Base-by-base conservation (phyloP, 805 yeast species). In the Teunomyces funiuensis region DNA sequence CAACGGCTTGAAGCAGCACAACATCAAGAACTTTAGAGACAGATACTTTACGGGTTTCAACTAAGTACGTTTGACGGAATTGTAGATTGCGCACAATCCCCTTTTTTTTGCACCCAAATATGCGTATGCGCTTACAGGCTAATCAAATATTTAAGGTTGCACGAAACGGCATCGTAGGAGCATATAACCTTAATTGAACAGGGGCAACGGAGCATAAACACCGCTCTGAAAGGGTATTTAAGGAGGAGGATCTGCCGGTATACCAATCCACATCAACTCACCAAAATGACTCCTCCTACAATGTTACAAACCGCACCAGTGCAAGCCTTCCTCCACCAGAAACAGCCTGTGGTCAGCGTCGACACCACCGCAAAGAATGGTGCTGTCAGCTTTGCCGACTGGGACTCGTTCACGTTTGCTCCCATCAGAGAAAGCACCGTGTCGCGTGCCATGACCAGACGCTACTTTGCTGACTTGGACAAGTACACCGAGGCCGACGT, bases 401-500 rank as follows among this genome's bases (percentile, higher is more conserved):
- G 91, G 91, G 78, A 80, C 11, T 66, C 69, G 33, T 84, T 84
- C 65, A 65, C 73, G 52, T 84, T 84, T 63, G 75, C 80, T 10
- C 88, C 88, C 42, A 84, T 84, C 53, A 74, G 89, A 45, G 91
- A 84, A 66, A 80, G 88, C 6, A 80, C 85, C 2, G 90, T 85
- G 25, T 82, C 89, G 6, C 75, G 90, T 46, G 91, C 90, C 25
- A 84, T 84, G 90, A 83, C 89, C 31, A 70, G 69, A 44, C 77
- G 90, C 50, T 84, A 84, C 65, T 84, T 83, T 58, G 74, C 77
- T 27, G 90, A 84, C 57, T 62, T 84, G 55, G 85, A 84, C 69
- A 81, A 79, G 60, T 82, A 77, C 59, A 82, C 89, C 16, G 89
- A 83, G 53, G 75, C 85, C 9, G 91, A 84, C 54, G 76, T 84